Evolutionary conservation across 2,329 filamentous ascomycete species (phyloP), one percentile per base, ranked within the genome.

Genomic region (Ascochyta viciae-villosae): DNA sequence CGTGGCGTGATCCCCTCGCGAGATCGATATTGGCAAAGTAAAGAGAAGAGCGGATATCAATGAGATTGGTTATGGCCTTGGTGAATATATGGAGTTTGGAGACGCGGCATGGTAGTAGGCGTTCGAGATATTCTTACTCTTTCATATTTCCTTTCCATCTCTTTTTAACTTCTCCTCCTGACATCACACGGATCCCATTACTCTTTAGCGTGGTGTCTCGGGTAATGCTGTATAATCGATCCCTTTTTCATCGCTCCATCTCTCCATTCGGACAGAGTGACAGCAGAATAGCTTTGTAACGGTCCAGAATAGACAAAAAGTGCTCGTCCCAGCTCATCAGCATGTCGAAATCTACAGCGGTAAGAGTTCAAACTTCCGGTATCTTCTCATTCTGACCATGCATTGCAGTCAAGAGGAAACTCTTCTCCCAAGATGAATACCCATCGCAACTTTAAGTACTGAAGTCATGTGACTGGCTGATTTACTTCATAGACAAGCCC

Each of bases 1-100:
- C 50, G 74, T 75, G 43, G 69, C 70, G n/a, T 74, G 61, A 47
- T 35, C 1, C 6, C 5, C 9, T 6, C 16, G 13, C n/a, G 23
- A 19, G n/a, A 15, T 19, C 23, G 24, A 16, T 7, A 23, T 6
- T 16, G n/a, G 19, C 22, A 22, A 10, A 15, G 27, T 19, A 19
- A 19, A 19, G 10, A 4, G 23, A 26, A 26, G 10, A 4, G 16
- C 5, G 12, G 19, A 23, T 12, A 40, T 13, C 3, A 12, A 5
- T 39, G 10, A 9, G 10, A 29, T 16, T 1, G 16, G 10, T 9
- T 16, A 27, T 4, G 12, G 19, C 6, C 24, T 19, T 13, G 31
- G 27, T 10, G 39, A 22, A 34, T 16, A 40, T 7, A 37, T 23
- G 38, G 42, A 26, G 41, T 38, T 37, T 6, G 26, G 15, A 33